Percentiles rank a stretch among this genome's conserved stretches.
Evolutionary conservation across 1,284 basidiomycete genomes (phyloP).

Genomic region (Rhodotorula glutinis): DNA sequence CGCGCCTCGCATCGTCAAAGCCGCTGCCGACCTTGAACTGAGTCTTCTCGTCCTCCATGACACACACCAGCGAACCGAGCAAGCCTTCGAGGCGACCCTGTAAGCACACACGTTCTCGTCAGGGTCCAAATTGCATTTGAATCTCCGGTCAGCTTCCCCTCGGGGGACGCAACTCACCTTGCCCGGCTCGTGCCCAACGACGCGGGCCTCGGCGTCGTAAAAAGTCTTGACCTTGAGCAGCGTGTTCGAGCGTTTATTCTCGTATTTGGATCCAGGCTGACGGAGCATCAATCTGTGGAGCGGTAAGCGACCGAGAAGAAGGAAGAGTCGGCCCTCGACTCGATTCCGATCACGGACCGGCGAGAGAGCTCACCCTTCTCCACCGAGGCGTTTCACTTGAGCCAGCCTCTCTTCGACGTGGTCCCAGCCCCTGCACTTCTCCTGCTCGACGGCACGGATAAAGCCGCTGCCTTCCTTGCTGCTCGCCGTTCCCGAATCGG

Average conservation of each 20-base stretch:
- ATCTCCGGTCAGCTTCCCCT: too few relatives aligned
- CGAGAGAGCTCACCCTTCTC: slow-evolving; percentile 54
- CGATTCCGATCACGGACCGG: background rate
- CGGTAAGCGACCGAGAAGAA: background rate
- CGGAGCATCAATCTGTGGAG: slow-evolving; percentile 59
- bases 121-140: too few relatives aligned
- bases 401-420: slow-evolving; percentile 60
- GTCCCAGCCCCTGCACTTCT: slow-evolving; percentile 53
- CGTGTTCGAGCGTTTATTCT: slow-evolving; percentile 56
- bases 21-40: slow-evolving; percentile 61
- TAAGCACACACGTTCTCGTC: too few relatives aligned
- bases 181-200: slow-evolving; percentile 59
- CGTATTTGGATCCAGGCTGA: slow-evolving; percentile 57
- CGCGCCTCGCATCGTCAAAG: slow-evolving; percentile 46
- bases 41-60: slow-evolving; percentile 61
- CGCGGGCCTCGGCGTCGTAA: slow-evolving; percentile 64
- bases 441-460: slow-evolving; percentile 59
- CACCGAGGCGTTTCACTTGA: slow-evolving; percentile 58
- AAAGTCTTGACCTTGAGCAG: slow-evolving; percentile 67
- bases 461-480: slow-evolving; percentile 54
- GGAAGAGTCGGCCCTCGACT: background rate
- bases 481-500: slow-evolving; percentile 53
- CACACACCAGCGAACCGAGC: slow-evolving; percentile 60
- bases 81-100: slow-evolving; percentile 56
- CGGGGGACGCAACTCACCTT: slow-evolving; percentile 46